Conservation (phyloP, 2,329 filamentous ascomycete species). For the Pleurostoma richardsiae region DNA sequence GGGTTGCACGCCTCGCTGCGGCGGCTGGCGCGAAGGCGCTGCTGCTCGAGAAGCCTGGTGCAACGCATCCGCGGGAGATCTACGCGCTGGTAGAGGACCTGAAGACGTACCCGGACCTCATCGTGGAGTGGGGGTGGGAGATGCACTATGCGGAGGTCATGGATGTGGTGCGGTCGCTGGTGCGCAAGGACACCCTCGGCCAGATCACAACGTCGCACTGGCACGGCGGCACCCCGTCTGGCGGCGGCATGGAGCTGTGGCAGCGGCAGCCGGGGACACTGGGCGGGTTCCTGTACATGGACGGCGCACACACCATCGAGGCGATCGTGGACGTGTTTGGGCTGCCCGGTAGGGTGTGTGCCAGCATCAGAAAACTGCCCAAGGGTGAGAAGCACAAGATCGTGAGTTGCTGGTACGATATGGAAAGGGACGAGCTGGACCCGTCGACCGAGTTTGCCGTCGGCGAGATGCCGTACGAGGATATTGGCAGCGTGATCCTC, state of each 20-base stretch:
- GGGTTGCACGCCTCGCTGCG: neutral
- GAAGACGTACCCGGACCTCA: neutral
- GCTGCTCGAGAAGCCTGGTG: neutral
- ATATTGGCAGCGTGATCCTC: neutral
- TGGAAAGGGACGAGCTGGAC: neutral
- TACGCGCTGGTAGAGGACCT: neutral
- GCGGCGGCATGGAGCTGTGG: neutral
- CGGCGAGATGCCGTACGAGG: neutral
- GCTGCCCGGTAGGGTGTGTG: neutral
- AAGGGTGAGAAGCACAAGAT: neutral
- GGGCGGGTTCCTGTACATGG: neutral
- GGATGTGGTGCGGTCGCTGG: neutral
- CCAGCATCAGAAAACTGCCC: neutral
- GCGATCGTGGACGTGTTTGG: neutral
- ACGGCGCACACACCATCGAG: neutral
- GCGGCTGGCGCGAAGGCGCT: neutral
- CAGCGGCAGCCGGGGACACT: neutral
- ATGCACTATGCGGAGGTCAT: neutral
- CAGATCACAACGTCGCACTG: neutral
- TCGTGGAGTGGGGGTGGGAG: neutral
- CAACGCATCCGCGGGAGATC: neutral
- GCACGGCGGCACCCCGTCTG: neutral
- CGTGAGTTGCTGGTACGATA: neutral
- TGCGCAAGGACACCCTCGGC: neutral
- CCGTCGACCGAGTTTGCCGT: neutral